phyloP scores from a whole-genome alignment of 2,329 filamentous ascomycete genomes.

The Hortaea sp. region DNA sequence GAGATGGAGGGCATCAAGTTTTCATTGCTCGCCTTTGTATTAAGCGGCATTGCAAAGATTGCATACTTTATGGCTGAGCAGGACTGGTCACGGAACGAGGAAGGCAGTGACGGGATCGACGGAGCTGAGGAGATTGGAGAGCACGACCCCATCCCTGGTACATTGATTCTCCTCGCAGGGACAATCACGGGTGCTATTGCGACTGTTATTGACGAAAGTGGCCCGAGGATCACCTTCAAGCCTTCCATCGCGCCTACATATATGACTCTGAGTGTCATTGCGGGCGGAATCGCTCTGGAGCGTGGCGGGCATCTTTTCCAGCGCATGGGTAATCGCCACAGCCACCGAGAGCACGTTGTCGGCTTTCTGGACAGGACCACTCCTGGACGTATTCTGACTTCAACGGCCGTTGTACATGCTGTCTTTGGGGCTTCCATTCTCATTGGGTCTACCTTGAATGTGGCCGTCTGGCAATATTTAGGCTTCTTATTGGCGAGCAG shows the following conservation, averaged over 20 bases:
- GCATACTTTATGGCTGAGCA: neutral
- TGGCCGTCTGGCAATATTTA: neutral
- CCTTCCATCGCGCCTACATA: neutral
- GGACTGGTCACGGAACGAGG: neutral
- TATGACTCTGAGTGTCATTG: neutral
- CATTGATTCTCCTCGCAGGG: neutral
- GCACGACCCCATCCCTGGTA: neutral
- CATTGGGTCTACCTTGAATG: neutral
- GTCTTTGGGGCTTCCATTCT: neutral
- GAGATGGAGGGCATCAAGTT: neutral
- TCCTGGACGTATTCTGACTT: neutral
- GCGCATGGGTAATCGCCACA: neutral
- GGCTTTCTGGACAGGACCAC: neutral
- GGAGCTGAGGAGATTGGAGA: neutral
- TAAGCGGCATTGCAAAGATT: neutral
- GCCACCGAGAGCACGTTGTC: neutral
- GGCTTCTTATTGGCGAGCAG: neutral
- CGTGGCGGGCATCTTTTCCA: neutral
- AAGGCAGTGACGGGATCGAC: neutral
- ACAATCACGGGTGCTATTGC: neutral
- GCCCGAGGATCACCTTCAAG: neutral
- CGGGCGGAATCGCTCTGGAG: neutral
- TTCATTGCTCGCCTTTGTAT: neutral
- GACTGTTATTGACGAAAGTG: neutral
- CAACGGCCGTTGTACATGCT: neutral